Evolutionary conservation across 768 basidiomycete genomes (phyloP).

Genomic region (Termitomyces sp.): DNA sequence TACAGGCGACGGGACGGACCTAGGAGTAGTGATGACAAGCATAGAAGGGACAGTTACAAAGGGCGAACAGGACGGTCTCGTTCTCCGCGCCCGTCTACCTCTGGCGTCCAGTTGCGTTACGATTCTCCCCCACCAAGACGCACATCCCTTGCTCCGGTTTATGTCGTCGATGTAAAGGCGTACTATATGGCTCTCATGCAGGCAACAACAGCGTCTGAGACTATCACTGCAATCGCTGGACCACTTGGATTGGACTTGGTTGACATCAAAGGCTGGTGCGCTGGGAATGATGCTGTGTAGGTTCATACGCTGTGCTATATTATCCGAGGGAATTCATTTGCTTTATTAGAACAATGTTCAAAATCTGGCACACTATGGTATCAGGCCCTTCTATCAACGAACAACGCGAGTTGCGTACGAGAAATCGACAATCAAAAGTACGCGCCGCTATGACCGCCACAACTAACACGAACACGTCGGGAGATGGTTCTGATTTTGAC

Average conservation of each 20-base stretch:
- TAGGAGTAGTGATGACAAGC: neutral
- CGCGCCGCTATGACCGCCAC: neutral
- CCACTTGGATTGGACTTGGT: constrained; percentile 23
- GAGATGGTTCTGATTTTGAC: constrained; percentile 23
- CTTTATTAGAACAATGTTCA: constrained; percentile 28
- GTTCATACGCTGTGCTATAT: constrained; percentile 10
- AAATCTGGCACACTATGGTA: constrained; percentile 42
- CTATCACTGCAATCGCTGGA: constrained; percentile 23
- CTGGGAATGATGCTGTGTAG: constrained; percentile 48
- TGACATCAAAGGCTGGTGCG: constrained; percentile 33
- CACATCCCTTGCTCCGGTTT: constrained; percentile 22
- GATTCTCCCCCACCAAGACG: neutral
- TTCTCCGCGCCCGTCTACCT: constrained; percentile 13
- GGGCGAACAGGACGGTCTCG: constrained; percentile 12
- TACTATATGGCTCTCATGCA: constrained; percentile 36
- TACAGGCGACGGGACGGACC: neutral
- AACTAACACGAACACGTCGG: neutral
- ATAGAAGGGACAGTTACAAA: constrained; percentile 5
- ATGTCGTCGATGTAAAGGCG: constrained; percentile 34
- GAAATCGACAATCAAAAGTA: neutral
- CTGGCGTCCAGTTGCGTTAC: neutral
- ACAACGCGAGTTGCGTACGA: constrained; percentile 22
- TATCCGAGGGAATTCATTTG: neutral
- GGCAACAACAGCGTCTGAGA: constrained; percentile 11
- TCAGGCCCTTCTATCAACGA: constrained; percentile 41